Base-by-base conservation (phyloP, 2,329 filamentous ascomycete genomes). In the Colletotrichum agaves region DNA sequence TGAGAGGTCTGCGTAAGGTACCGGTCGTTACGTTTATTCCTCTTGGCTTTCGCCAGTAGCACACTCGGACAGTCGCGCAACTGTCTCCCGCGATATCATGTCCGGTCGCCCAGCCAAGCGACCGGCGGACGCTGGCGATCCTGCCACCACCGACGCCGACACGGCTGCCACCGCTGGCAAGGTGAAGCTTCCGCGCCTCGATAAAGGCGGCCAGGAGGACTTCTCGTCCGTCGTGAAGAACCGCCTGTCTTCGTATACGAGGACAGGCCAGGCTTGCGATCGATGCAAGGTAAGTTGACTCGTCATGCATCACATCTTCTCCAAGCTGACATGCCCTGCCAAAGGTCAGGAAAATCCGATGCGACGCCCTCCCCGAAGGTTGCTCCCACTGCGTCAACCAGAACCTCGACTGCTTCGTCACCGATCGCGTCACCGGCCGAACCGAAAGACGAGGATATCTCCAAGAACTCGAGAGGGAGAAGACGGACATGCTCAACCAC, bases 261-360 rank as follows among this genome's bases (percentile, higher is more conserved):
- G 86, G 64, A 97, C 93, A 0, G 93, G 93, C 10, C 93, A 97
- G 80, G 93, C 93, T 35, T 97, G 93, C 84, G 93, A 97, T 79
- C 86, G 93, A 63, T 97, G 93, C 85, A 96, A 95, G 86, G 91
- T 93, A 78, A 73, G 84, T 74, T 23, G 44, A 61, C 27, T n/a
- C 41, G 41, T 7, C 35, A 17, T 52, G 27, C 27, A 8, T 2
- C 6, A 27, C 27, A 27, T 27, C 27, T 27, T 27, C 27, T 27
- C 27, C 27, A 5, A 7, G 23, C 53, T 63, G 41, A 59, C 41
- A 19, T 8, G 12, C 47, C 3, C 8, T 10, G n/a, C 55, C 31
- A 12, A 15, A 93, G 91, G 85, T 93, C 65, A 89, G 93, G 72
- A 97, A 97, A 80, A 97, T 97, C 74, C 89, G 92, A 75, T 97